A percentile compares a stretch with the other conserved stretches of the same genome.
phyloP scores from a whole-genome alignment of 345 rosid species.

The Dipteronia sinensis region DNA sequence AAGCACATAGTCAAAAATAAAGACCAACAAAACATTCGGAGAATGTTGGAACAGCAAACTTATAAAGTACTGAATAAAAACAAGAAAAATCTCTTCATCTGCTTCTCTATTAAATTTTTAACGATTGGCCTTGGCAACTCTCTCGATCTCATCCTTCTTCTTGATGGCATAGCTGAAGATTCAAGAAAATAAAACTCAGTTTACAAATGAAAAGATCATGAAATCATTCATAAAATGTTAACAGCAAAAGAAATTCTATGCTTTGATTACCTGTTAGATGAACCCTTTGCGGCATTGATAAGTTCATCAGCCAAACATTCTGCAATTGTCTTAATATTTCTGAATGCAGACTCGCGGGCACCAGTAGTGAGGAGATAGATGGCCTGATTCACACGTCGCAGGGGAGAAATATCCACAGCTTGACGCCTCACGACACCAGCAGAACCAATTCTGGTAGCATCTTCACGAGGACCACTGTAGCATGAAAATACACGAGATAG shows the following conservation, averaged over 20 bases:
- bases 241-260: neutral
- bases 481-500: neutral
- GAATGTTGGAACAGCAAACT: neutral
- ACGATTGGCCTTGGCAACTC: conserved; percentile 99
- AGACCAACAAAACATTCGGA: neutral
- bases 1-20: neutral
- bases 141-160: conserved; percentile 96
- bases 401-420: conserved; percentile 96
- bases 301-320: conserved; percentile 98
- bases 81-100: conserved; percentile 15
- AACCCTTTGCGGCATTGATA: conserved; percentile 96
- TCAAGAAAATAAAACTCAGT: neutral
- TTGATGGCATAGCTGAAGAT: conserved; percentile 76
- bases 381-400: conserved; percentile 90
- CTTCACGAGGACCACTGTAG: conserved; percentile 91
- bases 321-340: conserved; percentile 90
- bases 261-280: conserved; percentile 75
- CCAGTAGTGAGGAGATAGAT: conserved; percentile 86
- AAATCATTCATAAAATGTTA: neutral
- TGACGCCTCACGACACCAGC: conserved; percentile 99
- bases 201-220: neutral
- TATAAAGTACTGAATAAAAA: neutral
- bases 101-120: conserved; percentile 32
- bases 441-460: conserved; percentile 95
- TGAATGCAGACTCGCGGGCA: conserved; percentile 93